phyloP scores from a whole-genome alignment of 192 early-diverging fungal species.

The Anaeromyces robustus region DNA sequence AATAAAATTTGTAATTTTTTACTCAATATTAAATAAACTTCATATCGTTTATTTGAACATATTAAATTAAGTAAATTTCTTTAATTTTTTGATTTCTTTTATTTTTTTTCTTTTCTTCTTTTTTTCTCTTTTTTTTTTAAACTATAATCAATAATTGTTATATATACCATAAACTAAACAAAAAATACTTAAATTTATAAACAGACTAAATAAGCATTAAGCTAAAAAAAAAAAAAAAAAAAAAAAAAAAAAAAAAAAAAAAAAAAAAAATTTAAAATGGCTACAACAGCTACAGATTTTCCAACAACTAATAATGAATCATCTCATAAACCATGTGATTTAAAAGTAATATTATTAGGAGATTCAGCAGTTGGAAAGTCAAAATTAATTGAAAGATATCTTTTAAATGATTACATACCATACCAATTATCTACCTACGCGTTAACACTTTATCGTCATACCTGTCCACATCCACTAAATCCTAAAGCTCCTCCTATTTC shows the following conservation, averaged over 20 bases:
- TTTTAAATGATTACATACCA: conserved; percentile 29
- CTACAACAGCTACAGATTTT: not conserved
- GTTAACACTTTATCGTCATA: conserved; percentile 30
- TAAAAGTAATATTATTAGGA: conserved; percentile 37
- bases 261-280: not conserved
- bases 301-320: not conserved
- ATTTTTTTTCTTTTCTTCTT: no score
- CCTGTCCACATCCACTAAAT: conserved; percentile 13
- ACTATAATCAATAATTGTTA: no score
- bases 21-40: no score
- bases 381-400: conserved; percentile 41
- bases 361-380: conserved; percentile 46
- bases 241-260: not conserved
- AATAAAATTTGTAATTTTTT: no score
- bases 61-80: no score
- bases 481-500: not conserved
- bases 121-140: no score
- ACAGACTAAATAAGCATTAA: no score
- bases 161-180: no score
- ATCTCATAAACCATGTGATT: not conserved
- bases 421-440: conserved; percentile 41
- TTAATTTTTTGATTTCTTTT: no score
- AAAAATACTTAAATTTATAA: no score
- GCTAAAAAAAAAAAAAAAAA: not conserved
- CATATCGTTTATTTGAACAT: no score